Evolutionary conservation across 2,329 filamentous ascomycete species (phyloP), one percentile per base, ranked within the genome.

Genomic region (Claviceps paspali): DNA sequence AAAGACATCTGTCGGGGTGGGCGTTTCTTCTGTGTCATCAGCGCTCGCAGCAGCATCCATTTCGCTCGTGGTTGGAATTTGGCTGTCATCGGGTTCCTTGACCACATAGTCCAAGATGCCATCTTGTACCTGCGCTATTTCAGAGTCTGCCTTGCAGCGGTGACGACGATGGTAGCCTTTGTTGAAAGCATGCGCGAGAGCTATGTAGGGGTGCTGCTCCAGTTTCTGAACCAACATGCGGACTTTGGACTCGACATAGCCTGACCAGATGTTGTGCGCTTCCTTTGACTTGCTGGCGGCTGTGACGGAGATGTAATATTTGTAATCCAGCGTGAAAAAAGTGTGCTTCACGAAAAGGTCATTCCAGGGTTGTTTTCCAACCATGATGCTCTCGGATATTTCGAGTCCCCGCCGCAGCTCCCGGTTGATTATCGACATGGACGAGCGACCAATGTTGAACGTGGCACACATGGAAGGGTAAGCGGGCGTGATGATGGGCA

Each of bases 381-480:
- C 56, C 60, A 88, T 80, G 43, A 98, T 92, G 47, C 76, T 74
- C 43, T 82, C 77, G 8, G 85, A 76, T 38, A 95, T 79, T 36
- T 82, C 68, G 36, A 79, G 73, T 5, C 79, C 91, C 27, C 83
- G 76, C 44, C 79, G 69, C 15, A 96, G 72, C 54, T 98, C 91
- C 33, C 78, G 71, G 46, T 85, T 73, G 51, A 98, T 86, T 35
- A 95, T 76, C 6, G 73, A 65, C 64, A 86, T 84, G 2, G 86
- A 92, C 1, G 88, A 96, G 45, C 74, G 67, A 3, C 82, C 87
- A 42, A 98, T 79, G 51, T 94, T 96, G 64, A 93, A 91, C 0
- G 91, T 96, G 2, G 91, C 81, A 56, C 91, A 96, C 87, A 95
- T 96, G 35, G 86, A 92, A 3, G 91, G 91, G 55, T 95, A 96